Base-by-base conservation (phyloP, 192 early-diverging fungal species). In the Globomyces pollinis-pini region DNA sequence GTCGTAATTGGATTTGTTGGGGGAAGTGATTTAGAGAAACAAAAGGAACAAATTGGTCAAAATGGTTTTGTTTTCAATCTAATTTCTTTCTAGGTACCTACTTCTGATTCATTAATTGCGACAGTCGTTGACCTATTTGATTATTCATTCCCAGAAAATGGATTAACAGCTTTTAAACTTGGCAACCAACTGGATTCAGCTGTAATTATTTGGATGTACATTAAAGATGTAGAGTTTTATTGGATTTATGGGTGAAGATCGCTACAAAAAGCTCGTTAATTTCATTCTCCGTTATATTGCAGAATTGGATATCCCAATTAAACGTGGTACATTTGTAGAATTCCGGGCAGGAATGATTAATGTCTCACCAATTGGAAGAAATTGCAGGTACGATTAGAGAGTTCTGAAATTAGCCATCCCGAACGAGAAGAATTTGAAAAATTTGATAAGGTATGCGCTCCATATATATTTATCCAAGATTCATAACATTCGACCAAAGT, bases 331-430 rank as follows among this genome's bases (percentile, higher is more conserved):
- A 0, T 97, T 97, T 71, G 64, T 98, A 66, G 96, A 98, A 75
- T 98, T 98, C 84, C 88, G 96, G 62, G 90, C 91, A 68, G 96
- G 96, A 56, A 97, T 99, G 93, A 87, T 99, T 75, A 99, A 99
- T 75, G 82, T 97, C 23, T 95, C 93, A 29, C 94, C 94, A 41
- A 90, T 97, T 50, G 96, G 94, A 50, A 88, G 96, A 59, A 93
- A 93, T 77, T 95, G 91, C 86, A 73, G 70, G 74, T 86, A 71
- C n/a, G 71, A 64, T n/a, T n/a, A n/a, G n/a, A n/a, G n/a, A n/a
- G 35, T 1, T 0, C 34, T 55, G 20, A 28, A 16, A 20, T 61
- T 60, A 83, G 81, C 32, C 81, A 79, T 62, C 75, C 86, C 34
- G 94, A 99, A 72, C 85, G 96, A 63, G 85, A 86, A 65, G 88